These are phyloP conservation scores for Gaertneriomyces sp. DNA, from an alignment of 192 early-diverging fungal genomes.

Conservation along the genomic window DNA sequence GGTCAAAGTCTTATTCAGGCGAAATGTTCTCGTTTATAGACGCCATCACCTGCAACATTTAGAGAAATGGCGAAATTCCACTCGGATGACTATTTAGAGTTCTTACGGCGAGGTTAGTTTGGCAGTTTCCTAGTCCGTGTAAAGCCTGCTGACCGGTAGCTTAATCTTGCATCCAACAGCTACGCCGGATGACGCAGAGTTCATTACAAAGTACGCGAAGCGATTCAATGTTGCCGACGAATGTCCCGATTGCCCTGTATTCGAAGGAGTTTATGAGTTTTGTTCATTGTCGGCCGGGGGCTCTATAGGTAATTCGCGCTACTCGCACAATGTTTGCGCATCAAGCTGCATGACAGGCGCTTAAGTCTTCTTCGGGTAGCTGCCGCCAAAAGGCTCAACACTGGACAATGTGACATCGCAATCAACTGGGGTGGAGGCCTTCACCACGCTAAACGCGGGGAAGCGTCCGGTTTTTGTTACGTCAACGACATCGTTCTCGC, in stretches of 20 bases:
- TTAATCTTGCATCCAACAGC: constrained; percentile 15
- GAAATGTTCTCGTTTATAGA: neutral
- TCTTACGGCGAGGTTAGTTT: constrained; percentile 64
- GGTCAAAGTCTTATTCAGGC: too few species aligned
- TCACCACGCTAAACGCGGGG: constrained; percentile 83
- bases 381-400: constrained; percentile 79
- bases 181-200: constrained; percentile 45
- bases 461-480: constrained; percentile 96
- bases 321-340: neutral
- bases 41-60: constrained; percentile 80
- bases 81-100: constrained; percentile 91
- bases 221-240: constrained; percentile 84
- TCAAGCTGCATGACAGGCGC: constrained; percentile 1
- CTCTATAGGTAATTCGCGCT: constrained; percentile 57
- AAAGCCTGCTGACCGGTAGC: too few species aligned
- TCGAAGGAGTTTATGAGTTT: constrained; percentile 96
- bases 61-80: constrained; percentile 94
- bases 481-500: constrained; percentile 96
- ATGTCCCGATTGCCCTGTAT: constrained; percentile 85
- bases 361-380: constrained; percentile 42
- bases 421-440: constrained; percentile 99
- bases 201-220: constrained; percentile 40
- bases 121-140: neutral
- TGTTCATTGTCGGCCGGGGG: constrained; percentile 90
- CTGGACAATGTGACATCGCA: constrained; percentile 82